Evolutionary conservation across 1,284 basidiomycete genomes (phyloP).

Genomic region (Gastroboletus turbinatus): DNA sequence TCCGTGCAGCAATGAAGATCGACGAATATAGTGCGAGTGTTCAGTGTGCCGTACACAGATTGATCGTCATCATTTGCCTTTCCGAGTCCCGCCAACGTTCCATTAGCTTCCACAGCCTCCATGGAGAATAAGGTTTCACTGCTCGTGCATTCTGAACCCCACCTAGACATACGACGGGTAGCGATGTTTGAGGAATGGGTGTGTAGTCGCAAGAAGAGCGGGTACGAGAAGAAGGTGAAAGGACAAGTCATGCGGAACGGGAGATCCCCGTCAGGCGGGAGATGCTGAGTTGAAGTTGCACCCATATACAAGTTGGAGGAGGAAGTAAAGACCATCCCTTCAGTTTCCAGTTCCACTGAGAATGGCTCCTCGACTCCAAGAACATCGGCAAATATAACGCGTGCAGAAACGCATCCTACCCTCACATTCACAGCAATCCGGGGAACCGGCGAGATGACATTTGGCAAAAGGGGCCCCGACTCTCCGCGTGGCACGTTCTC

Average conservation of each 20-base stretch:
- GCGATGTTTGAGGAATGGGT: slow-evolving; percentile 27
- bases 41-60: slow-evolving; percentile 40
- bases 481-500: slow-evolving; percentile 15
- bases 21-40: slow-evolving; percentile 49
- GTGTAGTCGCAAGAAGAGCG: slow-evolving; percentile 47
- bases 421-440: slow-evolving; percentile 48
- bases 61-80: slow-evolving; percentile 47
- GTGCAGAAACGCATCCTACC: slow-evolving; percentile 47
- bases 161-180: slow-evolving; percentile 29
- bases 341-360: slow-evolving; percentile 51
- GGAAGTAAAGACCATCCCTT: slow-evolving; percentile 43
- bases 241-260: slow-evolving; percentile 40
- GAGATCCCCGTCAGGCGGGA: slow-evolving; percentile 25
- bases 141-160: slow-evolving; percentile 35
- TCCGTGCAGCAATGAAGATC: slow-evolving; percentile 58
- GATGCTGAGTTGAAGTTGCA: slow-evolving; percentile 18
- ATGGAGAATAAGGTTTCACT: slow-evolving; percentile 57
- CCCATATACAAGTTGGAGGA: slow-evolving; percentile 36
- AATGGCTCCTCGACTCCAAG: slow-evolving; percentile 40
- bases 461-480: slow-evolving; percentile 27
- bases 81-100: slow-evolving; percentile 46
- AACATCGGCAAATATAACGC: slow-evolving; percentile 46
- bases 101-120: slow-evolving; percentile 52
- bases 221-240: slow-evolving; percentile 39
- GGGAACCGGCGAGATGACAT: slow-evolving; percentile 47